Base-by-base conservation (phyloP, 805 yeast genomes). In the Barnettozyma wickerhamii region DNA sequence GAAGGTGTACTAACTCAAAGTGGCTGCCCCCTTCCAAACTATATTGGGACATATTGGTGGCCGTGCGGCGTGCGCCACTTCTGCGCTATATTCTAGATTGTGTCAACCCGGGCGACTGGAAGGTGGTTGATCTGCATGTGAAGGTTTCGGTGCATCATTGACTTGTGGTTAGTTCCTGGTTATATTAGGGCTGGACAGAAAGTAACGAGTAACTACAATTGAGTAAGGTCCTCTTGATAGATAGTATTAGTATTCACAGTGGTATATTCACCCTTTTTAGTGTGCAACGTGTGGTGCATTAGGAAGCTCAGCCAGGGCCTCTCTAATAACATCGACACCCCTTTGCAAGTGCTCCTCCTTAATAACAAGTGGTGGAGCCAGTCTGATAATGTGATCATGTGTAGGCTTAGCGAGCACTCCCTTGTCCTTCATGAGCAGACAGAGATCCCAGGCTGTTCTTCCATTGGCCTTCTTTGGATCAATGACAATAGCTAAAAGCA, bases 351-450 rank as follows among this genome's bases (percentile, higher is more conserved):
- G 97, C 55, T 83, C 91, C 60, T 89, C 82, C 24, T 90, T 76
- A 50, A 91, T 91, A 30, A 89, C 95, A 62, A 91, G 71, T 19
- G 98, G 97, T 43, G 98, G 98, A 10, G 98, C 96, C 62, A 91
- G 72, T 71, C 98, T 83, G 60, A 91, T 90, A 56, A 91, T 90
- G 64, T 89, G 84, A 55, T 89, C 95, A 62, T 91, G 98, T 2
- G 98, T 90, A 50, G 97, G 98, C 68, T 90, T 91, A 48, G 98
- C 97, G 57, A 90, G 71, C 13, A 91, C 84, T 44, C 98, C 98
- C 46, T 78, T 70, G 40, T 85, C 79, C 65, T 85, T 88, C 93
- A 91, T 83, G 54, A 86, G 66, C 54, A 91, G 62, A 68, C 98
- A 91, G 51, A 91, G 72, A 60, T 91, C 97, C 98, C 98, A 91